These are phyloP conservation scores for Dryadomyces sulphureus DNA, from an alignment of 2,329 filamentous ascomycete species.

Conservation along the genomic window DNA sequence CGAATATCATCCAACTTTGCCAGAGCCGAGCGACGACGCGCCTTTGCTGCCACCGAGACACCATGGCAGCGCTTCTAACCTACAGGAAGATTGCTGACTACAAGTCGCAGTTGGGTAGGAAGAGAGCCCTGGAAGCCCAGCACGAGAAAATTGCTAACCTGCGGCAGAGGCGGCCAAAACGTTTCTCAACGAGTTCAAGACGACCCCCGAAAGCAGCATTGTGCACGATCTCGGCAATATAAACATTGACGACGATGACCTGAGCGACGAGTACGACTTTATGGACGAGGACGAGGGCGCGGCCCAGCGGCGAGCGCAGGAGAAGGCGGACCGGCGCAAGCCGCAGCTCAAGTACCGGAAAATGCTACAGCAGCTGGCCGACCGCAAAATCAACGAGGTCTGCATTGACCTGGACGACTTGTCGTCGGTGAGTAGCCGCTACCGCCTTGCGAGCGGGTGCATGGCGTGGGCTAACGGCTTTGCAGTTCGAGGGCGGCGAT, in stretches of 20 bases:
- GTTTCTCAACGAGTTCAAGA: constrained; percentile 83
- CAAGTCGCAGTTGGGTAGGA: constrained; percentile 53
- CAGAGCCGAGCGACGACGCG: neutral
- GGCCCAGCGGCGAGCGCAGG: constrained; percentile 31
- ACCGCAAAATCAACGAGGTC: constrained; percentile 63
- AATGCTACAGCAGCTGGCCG: constrained; percentile 72
- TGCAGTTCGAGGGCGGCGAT: constrained; percentile 63
- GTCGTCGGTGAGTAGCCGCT: constrained; percentile 51
- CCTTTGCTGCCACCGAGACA: constrained; percentile 11
- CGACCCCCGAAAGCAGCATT: constrained; percentile 52
- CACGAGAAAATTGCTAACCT: constrained; percentile 2
- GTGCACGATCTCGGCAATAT: constrained; percentile 73
- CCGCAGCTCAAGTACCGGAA: constrained; percentile 79
- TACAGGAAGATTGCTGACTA: constrained; percentile 75
- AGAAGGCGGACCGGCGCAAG: constrained; percentile 32
- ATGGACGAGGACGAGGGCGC: constrained; percentile 67
- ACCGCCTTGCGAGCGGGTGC: no score
- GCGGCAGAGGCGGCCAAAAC: constrained; percentile 61
- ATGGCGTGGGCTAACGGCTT: neutral
- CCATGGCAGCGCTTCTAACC: constrained; percentile 66
- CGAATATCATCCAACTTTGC: neutral
- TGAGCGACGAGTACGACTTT: constrained; percentile 84
- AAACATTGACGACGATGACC: constrained; percentile 72
- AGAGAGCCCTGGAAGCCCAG: neutral
- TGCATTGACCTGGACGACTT: constrained; percentile 84